Evolutionary conservation across 768 basidiomycete species (phyloP).

Genomic region (Phaeolepiota aurea): DNA sequence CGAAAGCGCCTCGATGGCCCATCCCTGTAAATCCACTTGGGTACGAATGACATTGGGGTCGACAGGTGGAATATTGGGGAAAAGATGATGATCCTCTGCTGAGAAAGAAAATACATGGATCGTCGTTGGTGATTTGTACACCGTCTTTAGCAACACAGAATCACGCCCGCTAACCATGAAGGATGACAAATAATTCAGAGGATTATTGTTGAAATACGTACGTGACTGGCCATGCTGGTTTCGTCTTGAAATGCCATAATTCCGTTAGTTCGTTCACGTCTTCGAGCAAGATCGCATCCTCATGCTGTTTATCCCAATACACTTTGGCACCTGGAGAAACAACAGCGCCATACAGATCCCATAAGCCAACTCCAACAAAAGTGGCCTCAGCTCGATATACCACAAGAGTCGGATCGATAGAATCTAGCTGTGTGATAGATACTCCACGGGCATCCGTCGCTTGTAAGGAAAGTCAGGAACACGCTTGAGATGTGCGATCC

Average conservation of each 20-base stretch:
- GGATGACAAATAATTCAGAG: conserved; percentile 1
- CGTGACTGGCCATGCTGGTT: conserved; percentile 91
- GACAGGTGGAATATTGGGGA: conserved; percentile 58
- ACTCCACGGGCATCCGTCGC: conserved; percentile 86
- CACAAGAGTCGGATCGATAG: conserved; percentile 93
- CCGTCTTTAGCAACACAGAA: conserved; percentile 84
- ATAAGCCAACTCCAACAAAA: conserved; percentile 90
- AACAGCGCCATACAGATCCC: conserved; percentile 89
- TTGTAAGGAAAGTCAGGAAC: conserved; percentile 16
- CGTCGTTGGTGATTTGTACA: conserved; percentile 93
- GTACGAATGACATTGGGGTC: conserved; percentile 83
- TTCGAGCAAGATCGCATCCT: conserved; percentile 79
- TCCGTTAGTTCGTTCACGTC: conserved; percentile 89
- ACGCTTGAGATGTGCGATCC: conserved; percentile 2
- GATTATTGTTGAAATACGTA: conserved; percentile 30
- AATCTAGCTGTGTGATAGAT: conserved; percentile 90
- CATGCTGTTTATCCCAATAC: conserved; percentile 87
- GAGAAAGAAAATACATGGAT: conserved; percentile 96
- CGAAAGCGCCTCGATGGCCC: conserved; percentile 93
- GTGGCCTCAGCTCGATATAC: conserved; percentile 96
- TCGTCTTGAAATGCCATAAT: conserved; percentile 88
- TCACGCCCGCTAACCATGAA: conserved; percentile 66
- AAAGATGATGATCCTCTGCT: conserved; percentile 80
- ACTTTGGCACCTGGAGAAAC: conserved; percentile 76
- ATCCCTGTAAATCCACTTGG: conserved; percentile 97